These are phyloP conservation scores for sorghum (Sorghum bicolor) DNA, from an alignment of 176 grass and related monocot species.

Conservation along the genomic window Sorghum_bicolor_NCBIv3 NC_012873.2:5541001-5541500, in stretches of 20 bases:
- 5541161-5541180: conserved; percentile 86
- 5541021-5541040: not conserved
- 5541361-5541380: not conserved
- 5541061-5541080: conserved; percentile 3
- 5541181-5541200: conserved; percentile 18
- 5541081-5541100: conserved; percentile 19
- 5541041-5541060: not conserved
- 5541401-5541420: not conserved
- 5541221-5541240: conserved; percentile 5
- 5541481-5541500: not conserved
- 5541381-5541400: not conserved
- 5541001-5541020: conserved; percentile 4
- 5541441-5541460: not conserved
- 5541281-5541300: not conserved
- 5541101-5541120: conserved; percentile 83
- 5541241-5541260: not conserved
- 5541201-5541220: conserved; percentile 6
- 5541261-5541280: not conserved
- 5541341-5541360: not conserved
- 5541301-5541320: not conserved
- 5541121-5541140: conserved; percentile 73
- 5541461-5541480: not conserved
- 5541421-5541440: not conserved
- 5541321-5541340: not conserved
- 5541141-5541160: conserved; percentile 83